These are phyloP conservation scores for Furcasterigmium furcatum DNA, from an alignment of 2,329 filamentous ascomycete species.

Conservation along the genomic window DNA sequence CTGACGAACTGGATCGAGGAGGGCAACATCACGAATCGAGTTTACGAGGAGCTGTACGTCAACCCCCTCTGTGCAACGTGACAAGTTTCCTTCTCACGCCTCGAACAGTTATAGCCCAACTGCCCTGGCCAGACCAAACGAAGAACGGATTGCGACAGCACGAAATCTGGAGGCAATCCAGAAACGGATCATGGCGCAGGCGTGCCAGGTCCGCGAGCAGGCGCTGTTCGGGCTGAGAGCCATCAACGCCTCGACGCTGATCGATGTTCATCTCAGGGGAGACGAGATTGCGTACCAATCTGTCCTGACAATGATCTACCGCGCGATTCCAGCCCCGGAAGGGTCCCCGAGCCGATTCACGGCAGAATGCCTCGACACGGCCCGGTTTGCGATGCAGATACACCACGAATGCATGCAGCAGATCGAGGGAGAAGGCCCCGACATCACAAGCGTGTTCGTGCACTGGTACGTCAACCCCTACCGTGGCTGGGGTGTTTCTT, in stretches of 20 bases:
- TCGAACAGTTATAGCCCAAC: conserved; percentile 44
- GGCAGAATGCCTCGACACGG: conserved; percentile 44
- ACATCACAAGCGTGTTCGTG: conserved; percentile 43
- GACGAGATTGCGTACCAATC: conserved; percentile 46
- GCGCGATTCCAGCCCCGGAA: conserved; percentile 44
- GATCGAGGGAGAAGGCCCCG: conserved; percentile 28
- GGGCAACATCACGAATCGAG: conserved; percentile 53
- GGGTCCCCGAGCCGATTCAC: conserved; percentile 41
- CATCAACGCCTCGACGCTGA: conserved; percentile 33
- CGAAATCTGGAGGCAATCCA: conserved; percentile 33
- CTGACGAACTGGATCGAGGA: conserved; percentile 53
- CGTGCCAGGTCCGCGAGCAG: conserved; percentile 27
- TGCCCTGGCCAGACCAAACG: conserved; percentile 35
- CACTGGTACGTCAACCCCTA: conserved; percentile 40
- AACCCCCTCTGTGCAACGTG: too few relatives aligned
- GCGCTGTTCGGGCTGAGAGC: conserved; percentile 31
- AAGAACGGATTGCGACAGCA: conserved; percentile 36
- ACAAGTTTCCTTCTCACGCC: too few relatives aligned
- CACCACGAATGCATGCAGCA: conserved; percentile 40
- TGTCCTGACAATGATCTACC: conserved; percentile 48
- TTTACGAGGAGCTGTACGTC: conserved; percentile 50
- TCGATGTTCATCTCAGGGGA: conserved; percentile 40
- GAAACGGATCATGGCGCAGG: conserved; percentile 29
- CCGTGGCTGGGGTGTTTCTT: conserved; percentile 8
- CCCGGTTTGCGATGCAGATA: conserved; percentile 42